A percentile compares a stretch with the other conserved stretches of the same genome.
phyloP scores from a whole-genome alignment of 805 yeast species.

The Monosporozyma unispora region DNA sequence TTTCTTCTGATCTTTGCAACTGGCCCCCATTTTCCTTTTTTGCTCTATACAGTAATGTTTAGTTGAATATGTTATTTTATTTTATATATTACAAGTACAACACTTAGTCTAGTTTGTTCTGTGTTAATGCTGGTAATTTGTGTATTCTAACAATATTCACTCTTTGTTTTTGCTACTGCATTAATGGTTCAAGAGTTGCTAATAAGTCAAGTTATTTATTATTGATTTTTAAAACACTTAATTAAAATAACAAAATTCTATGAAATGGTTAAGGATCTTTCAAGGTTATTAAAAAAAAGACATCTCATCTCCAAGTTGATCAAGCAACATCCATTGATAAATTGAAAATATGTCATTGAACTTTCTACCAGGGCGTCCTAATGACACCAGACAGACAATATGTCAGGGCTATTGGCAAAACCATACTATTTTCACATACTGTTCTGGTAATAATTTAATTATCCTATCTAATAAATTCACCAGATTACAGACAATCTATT shows the following conservation, averaged over 20 bases:
- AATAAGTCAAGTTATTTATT: background rate
- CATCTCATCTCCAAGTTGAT: background rate
- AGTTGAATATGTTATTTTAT: too few relatives aligned
- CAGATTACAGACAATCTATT: slow-evolving; percentile 67
- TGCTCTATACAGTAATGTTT: background rate
- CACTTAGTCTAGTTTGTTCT: too few relatives aligned
- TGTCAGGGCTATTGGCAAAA: slow-evolving; percentile 58
- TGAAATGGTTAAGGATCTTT: background rate
- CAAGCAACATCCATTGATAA: background rate
- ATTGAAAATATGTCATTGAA: slow-evolving; percentile 43
- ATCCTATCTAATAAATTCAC: slow-evolving; percentile 43
- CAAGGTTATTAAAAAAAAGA: background rate
- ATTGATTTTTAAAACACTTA: background rate
- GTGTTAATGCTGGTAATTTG: too few relatives aligned
- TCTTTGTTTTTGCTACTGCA: too few relatives aligned
- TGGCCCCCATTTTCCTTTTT: slow-evolving; percentile 44
- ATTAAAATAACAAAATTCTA: background rate
- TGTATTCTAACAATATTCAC: too few relatives aligned
- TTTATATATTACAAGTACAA: too few relatives aligned
- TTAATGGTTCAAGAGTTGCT: background rate
- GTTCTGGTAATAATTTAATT: slow-evolving; percentile 82
- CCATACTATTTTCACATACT: slow-evolving; percentile 58
- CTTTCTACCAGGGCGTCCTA: slow-evolving; percentile 83
- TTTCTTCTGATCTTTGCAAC: slow-evolving; percentile 88
- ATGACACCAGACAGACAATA: slow-evolving; percentile 44